Evolutionary conservation across 768 basidiomycete genomes (phyloP).

Genomic region (Phaeotremella skinneri): DNA sequence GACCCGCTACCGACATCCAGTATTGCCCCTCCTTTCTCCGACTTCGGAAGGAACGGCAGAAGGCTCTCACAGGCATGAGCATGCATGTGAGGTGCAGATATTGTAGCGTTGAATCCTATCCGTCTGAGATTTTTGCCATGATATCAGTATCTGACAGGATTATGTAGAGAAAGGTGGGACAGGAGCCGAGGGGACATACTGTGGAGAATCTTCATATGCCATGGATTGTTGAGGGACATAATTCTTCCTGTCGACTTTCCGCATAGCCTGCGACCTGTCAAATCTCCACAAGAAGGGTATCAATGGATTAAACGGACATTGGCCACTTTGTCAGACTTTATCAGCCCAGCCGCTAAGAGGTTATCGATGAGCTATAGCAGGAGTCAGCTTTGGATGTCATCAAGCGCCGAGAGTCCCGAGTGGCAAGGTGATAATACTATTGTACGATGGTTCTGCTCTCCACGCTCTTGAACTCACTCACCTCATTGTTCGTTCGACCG

Average conservation of each 20-base stretch:
- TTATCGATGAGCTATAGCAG: constrained; percentile 62
- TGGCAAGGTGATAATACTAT: no score
- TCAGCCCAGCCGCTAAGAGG: constrained; percentile 59
- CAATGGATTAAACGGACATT: constrained; percentile 54
- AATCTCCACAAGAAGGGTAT: background rate
- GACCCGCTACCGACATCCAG: constrained; percentile 89
- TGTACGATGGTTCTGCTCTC: no score
- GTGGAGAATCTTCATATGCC: constrained; percentile 79
- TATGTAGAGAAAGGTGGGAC: background rate
- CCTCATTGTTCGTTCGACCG: constrained; percentile 66
- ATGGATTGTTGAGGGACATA: constrained; percentile 58
- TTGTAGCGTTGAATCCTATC: constrained; percentile 84
- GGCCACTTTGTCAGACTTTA: constrained; percentile 60
- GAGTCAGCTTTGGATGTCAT: constrained; percentile 7
- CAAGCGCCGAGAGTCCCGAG: background rate
- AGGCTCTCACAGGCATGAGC: constrained; percentile 80
- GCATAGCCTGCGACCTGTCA: constrained; percentile 61
- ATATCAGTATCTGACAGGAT: background rate
- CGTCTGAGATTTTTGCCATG: constrained; percentile 53
- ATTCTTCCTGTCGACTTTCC: constrained; percentile 65
- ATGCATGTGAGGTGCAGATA: constrained; percentile 97
- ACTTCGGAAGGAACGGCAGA: constrained; percentile 61
- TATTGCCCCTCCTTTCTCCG: constrained; percentile 63
- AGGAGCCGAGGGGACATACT: constrained; percentile 53
- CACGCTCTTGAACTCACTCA: constrained; percentile 15